These are phyloP conservation scores for Gossypium davidsonii DNA, from an alignment of 441 rosid species.

Conservation along the genomic window DNA sequence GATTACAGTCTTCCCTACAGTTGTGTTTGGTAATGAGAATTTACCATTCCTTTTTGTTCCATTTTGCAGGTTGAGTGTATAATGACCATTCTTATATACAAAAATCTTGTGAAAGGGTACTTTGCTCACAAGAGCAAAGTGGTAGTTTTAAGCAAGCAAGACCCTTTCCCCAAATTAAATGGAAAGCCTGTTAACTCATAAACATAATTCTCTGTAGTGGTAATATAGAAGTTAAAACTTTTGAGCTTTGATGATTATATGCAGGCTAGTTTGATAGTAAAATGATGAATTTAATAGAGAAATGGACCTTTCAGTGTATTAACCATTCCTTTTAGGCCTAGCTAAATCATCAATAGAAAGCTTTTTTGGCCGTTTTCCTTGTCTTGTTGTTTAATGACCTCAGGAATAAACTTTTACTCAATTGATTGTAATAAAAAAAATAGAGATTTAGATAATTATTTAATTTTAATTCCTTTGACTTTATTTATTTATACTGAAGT, in stretches of 20 bases:
- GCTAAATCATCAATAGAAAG: neutral
- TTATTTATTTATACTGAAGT: neutral
- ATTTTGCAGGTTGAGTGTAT: constrained; percentile 78
- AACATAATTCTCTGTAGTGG: neutral
- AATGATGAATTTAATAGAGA: neutral
- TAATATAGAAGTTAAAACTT: neutral
- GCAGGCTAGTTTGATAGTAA: neutral
- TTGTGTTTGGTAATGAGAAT: neutral
- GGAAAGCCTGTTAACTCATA: constrained; percentile 75
- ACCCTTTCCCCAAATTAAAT: constrained; percentile 73
- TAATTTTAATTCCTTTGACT: too few species aligned
- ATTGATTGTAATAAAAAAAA: too few species aligned
- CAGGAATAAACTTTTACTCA: too few species aligned
- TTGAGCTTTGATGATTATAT: neutral
- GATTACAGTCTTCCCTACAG: neutral
- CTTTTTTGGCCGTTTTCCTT: neutral
- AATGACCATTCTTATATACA: constrained; percentile 76
- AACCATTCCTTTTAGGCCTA: neutral
- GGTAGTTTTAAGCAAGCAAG: constrained; percentile 91
- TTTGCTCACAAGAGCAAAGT: constrained; percentile 94
- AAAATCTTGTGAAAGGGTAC: constrained; percentile 81
- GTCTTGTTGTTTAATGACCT: too few species aligned
- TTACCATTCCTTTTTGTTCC: neutral
- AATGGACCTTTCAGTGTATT: neutral
- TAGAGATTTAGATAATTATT: too few species aligned